These are phyloP conservation scores for Apophysomyces ossiformis DNA, from an alignment of 371 early-diverging fungal species.

Conservation along the genomic window DNA sequence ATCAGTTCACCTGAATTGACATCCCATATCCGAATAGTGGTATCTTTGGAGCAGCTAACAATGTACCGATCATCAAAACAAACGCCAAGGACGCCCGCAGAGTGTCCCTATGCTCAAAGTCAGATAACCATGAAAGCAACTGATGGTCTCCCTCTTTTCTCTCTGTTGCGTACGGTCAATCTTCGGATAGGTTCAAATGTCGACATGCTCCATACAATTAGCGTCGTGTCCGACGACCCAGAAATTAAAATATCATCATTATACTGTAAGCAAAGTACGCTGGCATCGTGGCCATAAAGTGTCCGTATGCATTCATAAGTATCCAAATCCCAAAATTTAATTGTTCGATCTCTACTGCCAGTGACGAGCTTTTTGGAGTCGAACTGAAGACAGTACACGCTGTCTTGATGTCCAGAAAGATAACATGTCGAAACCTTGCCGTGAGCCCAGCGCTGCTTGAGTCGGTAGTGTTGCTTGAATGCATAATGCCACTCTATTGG, in stretches of 20 bases:
- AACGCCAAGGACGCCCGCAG: slow-evolving; percentile 80
- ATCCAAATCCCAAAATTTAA: slow-evolving; percentile 82
- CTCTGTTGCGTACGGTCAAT: slow-evolving; percentile 34
- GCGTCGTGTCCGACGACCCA: slow-evolving; percentile 89
- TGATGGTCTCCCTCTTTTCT: not conserved
- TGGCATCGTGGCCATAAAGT: slow-evolving; percentile 84
- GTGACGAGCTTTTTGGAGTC: slow-evolving; percentile 83
- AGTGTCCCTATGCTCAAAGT: slow-evolving; percentile 59
- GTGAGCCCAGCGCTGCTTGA: slow-evolving; percentile 41
- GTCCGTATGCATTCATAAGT: slow-evolving; percentile 65
- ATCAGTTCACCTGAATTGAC: slow-evolving; percentile 56
- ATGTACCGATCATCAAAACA: slow-evolving; percentile 75
- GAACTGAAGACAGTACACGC: slow-evolving; percentile 95
- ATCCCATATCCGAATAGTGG: slow-evolving; percentile 89
- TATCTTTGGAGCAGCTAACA: slow-evolving; percentile 94
- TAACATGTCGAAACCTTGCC: slow-evolving; percentile 45
- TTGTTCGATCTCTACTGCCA: slow-evolving; percentile 92
- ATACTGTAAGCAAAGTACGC: slow-evolving; percentile 91
- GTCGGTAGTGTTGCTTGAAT: slow-evolving; percentile 40
- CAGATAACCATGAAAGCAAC: not conserved
- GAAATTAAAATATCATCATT: slow-evolving; percentile 82
- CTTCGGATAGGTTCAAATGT: slow-evolving; percentile 48
- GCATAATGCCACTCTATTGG: slow-evolving; percentile 37
- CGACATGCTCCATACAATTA: slow-evolving; percentile 87
- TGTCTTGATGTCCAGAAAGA: slow-evolving; percentile 86